Percentiles rank a stretch among this genome's conserved stretches.
Evolutionary conservation across 2,329 filamentous ascomycete species (phyloP).

Genomic region (Talaromyces sp.): DNA sequence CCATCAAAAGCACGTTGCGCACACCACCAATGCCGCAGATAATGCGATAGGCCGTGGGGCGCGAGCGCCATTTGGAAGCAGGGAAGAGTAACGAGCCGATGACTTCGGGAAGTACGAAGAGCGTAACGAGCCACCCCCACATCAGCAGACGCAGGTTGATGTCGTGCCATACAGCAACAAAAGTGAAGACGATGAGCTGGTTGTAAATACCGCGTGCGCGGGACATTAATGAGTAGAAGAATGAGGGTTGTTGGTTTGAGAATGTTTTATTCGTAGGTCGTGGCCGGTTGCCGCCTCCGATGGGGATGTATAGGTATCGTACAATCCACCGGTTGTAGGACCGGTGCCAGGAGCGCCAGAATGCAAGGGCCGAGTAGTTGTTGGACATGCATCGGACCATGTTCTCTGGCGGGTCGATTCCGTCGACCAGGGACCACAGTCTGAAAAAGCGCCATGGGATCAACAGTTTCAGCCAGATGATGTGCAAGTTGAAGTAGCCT

Average conservation of each 20-base stretch:
- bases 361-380: conserved; percentile 84
- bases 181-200: conserved; percentile 84
- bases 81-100: conserved; percentile 70
- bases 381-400: conserved; percentile 96
- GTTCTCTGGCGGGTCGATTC: conserved; percentile 93
- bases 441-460: conserved; percentile 98
- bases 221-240: conserved; percentile 30
- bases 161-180: conserved; percentile 97
- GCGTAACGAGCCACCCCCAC: conserved; percentile 94
- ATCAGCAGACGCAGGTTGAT: conserved; percentile 85
- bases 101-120: conserved; percentile 91
- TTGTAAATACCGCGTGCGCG: conserved; percentile 63
- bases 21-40: conserved; percentile 78
- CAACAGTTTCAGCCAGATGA: conserved; percentile 92
- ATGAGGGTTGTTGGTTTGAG: conserved; percentile 43
- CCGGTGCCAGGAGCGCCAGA: conserved; percentile 96
- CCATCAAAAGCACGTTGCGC: conserved; percentile 88
- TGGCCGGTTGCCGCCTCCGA: conserved; percentile 62
- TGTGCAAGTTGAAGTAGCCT: conserved; percentile 91
- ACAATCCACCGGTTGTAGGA: conserved; percentile 93
- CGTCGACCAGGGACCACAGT: conserved; percentile 88
- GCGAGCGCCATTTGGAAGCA: conserved; percentile 61
- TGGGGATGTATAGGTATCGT: conserved; percentile 87
- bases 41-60: conserved; percentile 70
- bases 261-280: conserved; percentile 12